Evolutionary conservation across 1,284 basidiomycete genomes (phyloP).

Genomic region (Irpex sp.): DNA sequence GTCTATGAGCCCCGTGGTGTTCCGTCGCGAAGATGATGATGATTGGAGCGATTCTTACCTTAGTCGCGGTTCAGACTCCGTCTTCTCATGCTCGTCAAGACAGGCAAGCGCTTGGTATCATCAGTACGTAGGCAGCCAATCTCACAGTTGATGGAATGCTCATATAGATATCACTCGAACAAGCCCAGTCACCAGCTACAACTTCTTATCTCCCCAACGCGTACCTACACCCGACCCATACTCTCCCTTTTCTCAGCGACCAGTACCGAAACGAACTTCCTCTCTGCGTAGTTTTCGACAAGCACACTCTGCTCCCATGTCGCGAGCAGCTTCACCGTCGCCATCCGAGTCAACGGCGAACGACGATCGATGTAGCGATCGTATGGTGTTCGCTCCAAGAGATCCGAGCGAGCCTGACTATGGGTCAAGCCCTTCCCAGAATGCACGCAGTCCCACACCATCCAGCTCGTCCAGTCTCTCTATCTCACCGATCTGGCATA

Average conservation of each 20-base stretch:
- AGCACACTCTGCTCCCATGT: background rate
- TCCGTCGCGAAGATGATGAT: background rate
- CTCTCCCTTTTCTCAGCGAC: background rate
- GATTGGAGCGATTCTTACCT: background rate
- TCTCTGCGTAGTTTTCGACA: background rate
- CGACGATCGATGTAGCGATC: slow-evolving; percentile 6
- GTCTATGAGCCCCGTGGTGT: background rate
- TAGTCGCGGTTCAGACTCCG: background rate
- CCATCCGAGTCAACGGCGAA: background rate
- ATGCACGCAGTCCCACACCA: background rate
- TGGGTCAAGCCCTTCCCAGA: background rate
- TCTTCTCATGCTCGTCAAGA: background rate
- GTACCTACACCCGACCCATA: background rate
- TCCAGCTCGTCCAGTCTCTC: background rate
- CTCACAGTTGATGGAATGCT: background rate
- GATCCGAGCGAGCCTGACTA: slow-evolving; percentile 5
- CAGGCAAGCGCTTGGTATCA: background rate
- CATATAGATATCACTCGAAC: background rate
- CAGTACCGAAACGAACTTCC: slow-evolving; percentile 4
- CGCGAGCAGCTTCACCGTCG: background rate
- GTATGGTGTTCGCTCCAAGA: slow-evolving; percentile 3
- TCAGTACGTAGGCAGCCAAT: background rate
- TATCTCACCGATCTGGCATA: background rate
- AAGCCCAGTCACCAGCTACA: slow-evolving; percentile 5
- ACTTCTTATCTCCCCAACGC: slow-evolving; percentile 1